Base-by-base conservation (phyloP, 2,329 filamentous ascomycete species). In the Monilinia polystroma region DNA sequence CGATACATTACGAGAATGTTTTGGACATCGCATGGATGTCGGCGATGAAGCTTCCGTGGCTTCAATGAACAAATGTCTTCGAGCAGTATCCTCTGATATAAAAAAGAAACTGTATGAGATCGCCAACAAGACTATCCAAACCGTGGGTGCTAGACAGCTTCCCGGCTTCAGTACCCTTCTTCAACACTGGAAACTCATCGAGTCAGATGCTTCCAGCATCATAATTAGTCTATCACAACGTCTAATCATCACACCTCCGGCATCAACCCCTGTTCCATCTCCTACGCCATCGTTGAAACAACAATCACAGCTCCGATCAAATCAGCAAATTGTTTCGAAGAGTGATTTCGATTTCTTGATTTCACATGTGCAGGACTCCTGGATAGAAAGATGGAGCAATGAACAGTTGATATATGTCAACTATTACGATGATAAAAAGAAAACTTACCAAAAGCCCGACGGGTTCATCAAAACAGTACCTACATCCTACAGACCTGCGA, bases 321-420 rank as follows among this genome's bases (percentile, higher is more conserved):
- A 59, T 49, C 54, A 66, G 20, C 35, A 20, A 38, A 8, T 60
- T 11, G 45, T 66, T n/a, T 60, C 64, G 11, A 60, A 41, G 7
- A 16, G 54, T 2, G 23, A 43, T 29, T 53, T 51, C 18, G 23
- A 52, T 1, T 29, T 38, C 16, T 8, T 66, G 35, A 11, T 60
- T 18, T 35, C 35, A 1, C 64, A 66, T 16, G 35, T 66, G 64
- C 16, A 66, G 26, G 53, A 66, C 52, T 66, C 64, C 1, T 66
- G 64, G 64, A 52, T 32, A 8, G 64, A 52, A 35, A 32, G 10
- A 45, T 43, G 43, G 47, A 60, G 43, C 38, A 41, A 66, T 32
- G 64, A 45, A n/a, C 32, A n/a, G 23, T 32, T 52, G 1, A 32
- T 66, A 12, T 66, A 66, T 23, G 32, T 52, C 64, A 66, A 64